Percentiles rank a stretch among this genome's conserved stretches.
phyloP scores from a whole-genome alignment of 345 rosid species.

The Erysimum cheiranthoides region DNA sequence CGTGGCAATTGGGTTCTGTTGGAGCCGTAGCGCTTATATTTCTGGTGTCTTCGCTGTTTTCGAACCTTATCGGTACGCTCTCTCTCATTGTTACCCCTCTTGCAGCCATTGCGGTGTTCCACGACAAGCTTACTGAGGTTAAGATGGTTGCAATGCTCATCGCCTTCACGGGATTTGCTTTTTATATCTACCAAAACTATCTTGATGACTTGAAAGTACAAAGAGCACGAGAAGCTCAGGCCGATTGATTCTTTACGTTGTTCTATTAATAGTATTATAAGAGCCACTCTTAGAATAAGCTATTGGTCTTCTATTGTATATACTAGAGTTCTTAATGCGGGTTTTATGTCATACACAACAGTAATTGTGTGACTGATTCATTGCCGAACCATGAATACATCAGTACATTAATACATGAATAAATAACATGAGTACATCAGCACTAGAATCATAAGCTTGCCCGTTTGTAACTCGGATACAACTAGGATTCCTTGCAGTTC shows the following conservation, averaged over 20 bases:
- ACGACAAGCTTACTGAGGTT: constrained; percentile 38
- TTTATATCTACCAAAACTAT: constrained; percentile 51
- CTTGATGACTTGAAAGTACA: constrained; percentile 51
- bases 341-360: too few species aligned
- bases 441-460: too few species aligned
- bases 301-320: neutral
- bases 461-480: too few species aligned
- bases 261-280: neutral
- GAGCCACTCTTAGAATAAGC: neutral
- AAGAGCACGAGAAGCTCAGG: constrained; percentile 34
- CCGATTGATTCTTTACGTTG: constrained; percentile 10
- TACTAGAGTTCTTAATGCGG: too few species aligned
- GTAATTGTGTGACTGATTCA: too few species aligned
- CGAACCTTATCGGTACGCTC: constrained; percentile 47
- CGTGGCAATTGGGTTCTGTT: constrained; percentile 49
- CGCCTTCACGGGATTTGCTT: constrained; percentile 49
- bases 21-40: constrained; percentile 47
- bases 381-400: too few species aligned
- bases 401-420: too few species aligned
- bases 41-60: constrained; percentile 49
- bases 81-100: constrained; percentile 46
- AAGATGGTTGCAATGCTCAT: constrained; percentile 47
- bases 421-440: too few species aligned
- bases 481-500: too few species aligned
- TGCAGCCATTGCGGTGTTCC: constrained; percentile 41